Base-by-base conservation (phyloP, 352 stramenopile genomes). In the Phytophthora tubulina region DNA sequence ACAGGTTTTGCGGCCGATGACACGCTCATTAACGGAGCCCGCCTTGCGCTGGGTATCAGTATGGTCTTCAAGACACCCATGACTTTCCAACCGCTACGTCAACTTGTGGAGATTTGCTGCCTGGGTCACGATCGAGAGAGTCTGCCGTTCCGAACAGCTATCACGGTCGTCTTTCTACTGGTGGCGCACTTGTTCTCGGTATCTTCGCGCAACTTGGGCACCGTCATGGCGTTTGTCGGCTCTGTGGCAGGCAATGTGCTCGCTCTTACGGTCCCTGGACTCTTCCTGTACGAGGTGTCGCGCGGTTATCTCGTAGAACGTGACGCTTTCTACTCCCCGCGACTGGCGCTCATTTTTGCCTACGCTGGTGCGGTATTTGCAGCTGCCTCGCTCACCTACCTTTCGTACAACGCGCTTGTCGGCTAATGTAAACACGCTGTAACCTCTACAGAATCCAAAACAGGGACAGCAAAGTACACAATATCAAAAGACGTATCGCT, bases 21-120 rank as follows among this genome's bases (percentile, higher is more conserved):
- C 65, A 80, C 65, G 60, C 79, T 92, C 39, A 93, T 96, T 66
- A 96, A 96, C 60, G 87, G 82, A 41, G 88, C 88, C 32, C 85
- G 86, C 6, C 65, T 96, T 10, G 90, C 85, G 15, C 77, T 96
- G 15, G 88, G 86, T 8, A 59, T 83, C 15, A 92, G 83, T 48
- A 93, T 93, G 86, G 70, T 96, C 41, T 75, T 92, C 62, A 94
- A 94, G 80, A 93, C 86, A 35, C 88, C 88, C 4, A 93, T 96
- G 85, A 93, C 84, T 5, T 96, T 94, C 82, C 88, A 96, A 72
- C 88, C 88, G 49, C 68, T 96, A 64, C 86, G 85, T 51, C 86
- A 94, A 51, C 82, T 88, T 33, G 76, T 93, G 33, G 85, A 94
- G 73, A 81, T 94, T 59, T 82, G 80, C 45, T 92, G 82, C 67